Base-by-base conservation (phyloP, 805 yeast genomes). In the Tetrapisispora namnaoensis region DNA sequence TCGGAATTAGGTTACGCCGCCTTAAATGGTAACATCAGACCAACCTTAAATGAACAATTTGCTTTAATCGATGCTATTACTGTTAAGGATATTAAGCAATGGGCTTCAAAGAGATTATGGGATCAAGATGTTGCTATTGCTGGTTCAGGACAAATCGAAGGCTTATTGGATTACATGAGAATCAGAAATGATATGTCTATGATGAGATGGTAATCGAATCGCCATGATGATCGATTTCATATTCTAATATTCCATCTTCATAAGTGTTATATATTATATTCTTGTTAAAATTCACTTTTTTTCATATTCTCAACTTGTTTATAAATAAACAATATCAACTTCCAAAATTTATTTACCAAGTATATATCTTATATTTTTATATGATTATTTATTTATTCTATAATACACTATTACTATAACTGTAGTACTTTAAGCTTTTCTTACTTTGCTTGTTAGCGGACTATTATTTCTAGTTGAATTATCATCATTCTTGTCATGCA, bases 101-200 rank as follows among this genome's bases (percentile, higher is more conserved):
- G 93, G 93, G 91, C 93, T 56, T 76, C 77, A 63, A 73, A 75
- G 53, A 74, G 78, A 70, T 75, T 86, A 68, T 86, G 88, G 86
- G 95, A 86, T 71, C 85, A 78, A 69, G 95, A 86, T 70, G 74
- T 86, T 62, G 95, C 87, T 58, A 72, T 86, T 61, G 76, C 91
- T 51, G 93, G 85, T 70, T 78, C 86, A 55, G 95, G 95, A 70
- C 86, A 82, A 73, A 84, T 83, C 72, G 95, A 86, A 77, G 87
- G 75, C 57, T 74, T 86, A 70, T 74, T 85, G 66, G 95, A 86
- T 70, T 86, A 86, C 80, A 75, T 73, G 79, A 82, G 91, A 80
- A 72, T 80, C 69, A 83, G 95, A 82, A 83, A 82, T 71, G 90
- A 83, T 63, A 86, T 86, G 89, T 79, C 93, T 62, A 78, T 83